Conservation (phyloP, 2,329 filamentous ascomycete species). For the Penicillium concentricum region DNA sequence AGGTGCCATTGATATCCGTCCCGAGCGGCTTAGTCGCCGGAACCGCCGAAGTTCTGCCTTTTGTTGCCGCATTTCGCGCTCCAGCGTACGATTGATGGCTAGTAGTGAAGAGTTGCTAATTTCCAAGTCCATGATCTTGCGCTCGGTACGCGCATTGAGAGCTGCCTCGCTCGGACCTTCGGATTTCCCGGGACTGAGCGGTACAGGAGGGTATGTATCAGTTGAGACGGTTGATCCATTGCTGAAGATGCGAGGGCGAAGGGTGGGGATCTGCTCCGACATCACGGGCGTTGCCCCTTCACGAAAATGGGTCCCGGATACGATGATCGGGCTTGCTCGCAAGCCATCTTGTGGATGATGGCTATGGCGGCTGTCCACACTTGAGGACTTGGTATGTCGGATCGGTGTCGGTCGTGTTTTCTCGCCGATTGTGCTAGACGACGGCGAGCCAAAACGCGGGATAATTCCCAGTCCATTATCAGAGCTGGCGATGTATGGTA, state of each 20-base stretch:
- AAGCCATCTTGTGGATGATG: constrained; percentile 22
- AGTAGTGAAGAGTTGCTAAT: constrained; percentile 94
- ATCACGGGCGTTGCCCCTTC: constrained; percentile 21
- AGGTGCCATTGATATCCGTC: constrained; percentile 64
- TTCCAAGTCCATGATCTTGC: constrained; percentile 93
- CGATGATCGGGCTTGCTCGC: constrained; percentile 32
- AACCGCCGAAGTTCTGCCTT: constrained; percentile 83
- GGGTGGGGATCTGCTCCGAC: constrained; percentile 28
- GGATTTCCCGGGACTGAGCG: constrained; percentile 52
- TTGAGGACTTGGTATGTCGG: constrained; percentile 35
- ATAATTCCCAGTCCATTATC: constrained; percentile 23
- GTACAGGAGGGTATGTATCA: constrained; percentile 48
- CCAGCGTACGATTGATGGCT: constrained; percentile 90
- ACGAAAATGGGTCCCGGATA: constrained; percentile 26
- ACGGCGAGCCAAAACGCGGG: constrained; percentile 23
- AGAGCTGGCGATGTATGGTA: constrained; percentile 18
- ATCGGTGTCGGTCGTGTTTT: constrained; percentile 15
- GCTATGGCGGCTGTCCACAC: constrained; percentile 28
- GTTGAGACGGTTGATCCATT: constrained; percentile 33
- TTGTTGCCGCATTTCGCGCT: constrained; percentile 88
- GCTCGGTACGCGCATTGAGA: constrained; percentile 82
- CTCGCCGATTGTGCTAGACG: constrained; percentile 20
- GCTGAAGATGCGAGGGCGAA: constrained; percentile 35
- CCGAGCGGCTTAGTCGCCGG: constrained; percentile 78
- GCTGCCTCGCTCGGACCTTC: constrained; percentile 64